Evolutionary conservation across 2,329 filamentous ascomycete genomes (phyloP), one percentile per base, ranked within the genome.

Genomic region (Coleophoma cylindrospora): DNA sequence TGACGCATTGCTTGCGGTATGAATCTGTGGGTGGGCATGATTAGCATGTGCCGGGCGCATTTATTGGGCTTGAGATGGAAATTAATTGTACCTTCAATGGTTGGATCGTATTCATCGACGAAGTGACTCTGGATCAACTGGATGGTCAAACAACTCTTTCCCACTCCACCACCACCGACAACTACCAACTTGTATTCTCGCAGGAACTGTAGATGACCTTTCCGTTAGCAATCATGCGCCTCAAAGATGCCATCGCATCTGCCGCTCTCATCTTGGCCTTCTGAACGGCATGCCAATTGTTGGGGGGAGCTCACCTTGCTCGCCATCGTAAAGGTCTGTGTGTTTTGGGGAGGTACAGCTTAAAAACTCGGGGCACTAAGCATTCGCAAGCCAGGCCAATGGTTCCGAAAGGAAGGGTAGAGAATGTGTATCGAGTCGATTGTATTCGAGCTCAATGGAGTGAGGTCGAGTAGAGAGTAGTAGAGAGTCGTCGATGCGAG

Each of bases 1-100:
- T 95, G 63, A 96, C 86, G 71, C 94, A 97, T 80, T 97, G 94
- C 86, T 99, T 99, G 77, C 94, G 91, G 80, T 99, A 99, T 56
- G 94, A 97, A 69, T 99, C 94, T 99, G 69, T 47, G 50, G 27
- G 44, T 17, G 6, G 21, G 15, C 37, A 14, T 12, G 47, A 4
- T 34, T 37, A n/a, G n/a, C 21, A n/a, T 19, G 15, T 15, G 27
- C 10, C 36, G 36, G 14, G 50, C 5, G 45, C 33, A 45, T 43
- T 38, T 17, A 41, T 17, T 33, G 15, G 45, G 14, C 44, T 48
- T 14, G 54, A 49, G 15, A 43, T 37, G 46, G 48, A 17, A 13
- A 52, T 48, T 55, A 37, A 19, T 51, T 40, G 54, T 71, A 91
- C 94, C 94, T 88, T 99, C 94, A 67, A 99, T 97, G 65, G 94